Conservation (phyloP, 768 basidiomycete genomes). For the Suillus tomentosus region DNA sequence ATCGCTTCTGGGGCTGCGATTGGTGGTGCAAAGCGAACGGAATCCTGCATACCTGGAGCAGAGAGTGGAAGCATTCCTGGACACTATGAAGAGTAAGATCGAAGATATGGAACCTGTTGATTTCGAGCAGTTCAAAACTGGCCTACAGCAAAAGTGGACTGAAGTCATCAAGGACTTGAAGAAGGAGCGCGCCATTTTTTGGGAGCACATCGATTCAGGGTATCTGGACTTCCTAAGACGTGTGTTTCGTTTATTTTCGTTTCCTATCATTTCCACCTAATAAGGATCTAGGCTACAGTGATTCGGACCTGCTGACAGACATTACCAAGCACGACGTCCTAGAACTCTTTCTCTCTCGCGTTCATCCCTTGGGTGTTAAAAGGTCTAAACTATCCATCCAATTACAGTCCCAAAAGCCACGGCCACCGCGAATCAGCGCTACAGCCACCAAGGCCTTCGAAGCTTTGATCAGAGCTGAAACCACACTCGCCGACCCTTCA, state of each 20-base stretch:
- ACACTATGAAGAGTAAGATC: conserved; percentile 66
- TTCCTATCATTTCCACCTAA: conserved; percentile 1
- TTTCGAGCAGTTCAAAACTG: conserved; percentile 76
- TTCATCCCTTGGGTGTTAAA: conserved; percentile 67
- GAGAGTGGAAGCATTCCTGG: conserved; percentile 87
- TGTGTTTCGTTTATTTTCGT: conserved; percentile 41
- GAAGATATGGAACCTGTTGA: conserved; percentile 69
- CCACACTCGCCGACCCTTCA: conserved; percentile 50
- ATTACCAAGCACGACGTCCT: conserved; percentile 79
- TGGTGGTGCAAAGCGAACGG: conserved; percentile 89
- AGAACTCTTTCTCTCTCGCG: conserved; percentile 63
- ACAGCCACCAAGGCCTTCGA: conserved; percentile 67
- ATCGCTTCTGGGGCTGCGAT: conserved; percentile 72
- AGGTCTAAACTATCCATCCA: conserved; percentile 88
- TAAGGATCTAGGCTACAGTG: conserved; percentile 58
- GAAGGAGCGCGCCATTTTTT: conserved; percentile 76
- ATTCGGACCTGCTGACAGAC: conserved; percentile 62
- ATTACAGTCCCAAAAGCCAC: conserved; percentile 69
- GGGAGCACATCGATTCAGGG: conserved; percentile 71
- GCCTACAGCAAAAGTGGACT: conserved; percentile 78
- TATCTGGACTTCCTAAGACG: conserved; percentile 87
- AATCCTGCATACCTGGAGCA: conserved; percentile 78
- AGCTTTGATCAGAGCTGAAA: conserved; percentile 46
- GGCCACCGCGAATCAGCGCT: conserved; percentile 59
- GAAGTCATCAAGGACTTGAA: conserved; percentile 88